Conservation (phyloP, 352 stramenopile genomes). For the Globisporangium sylvaticum region DNA sequence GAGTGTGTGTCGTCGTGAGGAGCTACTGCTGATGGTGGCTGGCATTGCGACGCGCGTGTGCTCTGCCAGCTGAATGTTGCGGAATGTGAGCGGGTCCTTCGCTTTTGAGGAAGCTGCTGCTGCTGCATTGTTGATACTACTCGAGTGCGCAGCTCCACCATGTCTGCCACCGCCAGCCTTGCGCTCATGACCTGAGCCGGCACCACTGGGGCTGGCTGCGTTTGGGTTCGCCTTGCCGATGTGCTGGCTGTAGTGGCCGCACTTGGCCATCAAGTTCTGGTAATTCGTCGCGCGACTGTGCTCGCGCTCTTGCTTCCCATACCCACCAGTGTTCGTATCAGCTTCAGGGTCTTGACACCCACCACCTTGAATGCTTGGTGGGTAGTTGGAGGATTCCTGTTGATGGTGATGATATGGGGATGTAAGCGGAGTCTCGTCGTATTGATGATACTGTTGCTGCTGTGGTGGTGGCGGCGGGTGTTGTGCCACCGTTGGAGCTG, state of each 20-base stretch:
- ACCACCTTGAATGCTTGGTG: background rate
- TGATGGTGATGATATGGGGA: background rate
- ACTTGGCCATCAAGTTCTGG: constrained; percentile 71
- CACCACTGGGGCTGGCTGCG: background rate
- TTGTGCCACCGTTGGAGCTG: background rate
- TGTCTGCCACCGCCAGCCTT: background rate
- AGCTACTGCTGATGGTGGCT: constrained; percentile 6
- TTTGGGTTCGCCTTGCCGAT: constrained; percentile 50
- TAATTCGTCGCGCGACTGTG: constrained; percentile 62
- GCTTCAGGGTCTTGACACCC: background rate
- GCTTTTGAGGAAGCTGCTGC: constrained; percentile 8
- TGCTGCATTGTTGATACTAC: background rate
- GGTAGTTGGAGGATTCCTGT: background rate
- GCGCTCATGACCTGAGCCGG: background rate
- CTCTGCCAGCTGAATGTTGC: constrained; percentile 34
- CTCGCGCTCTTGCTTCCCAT: constrained; percentile 32
- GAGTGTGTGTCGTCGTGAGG: constrained; percentile 8
- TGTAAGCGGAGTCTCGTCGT: background rate
- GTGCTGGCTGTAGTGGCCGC: constrained; percentile 68
- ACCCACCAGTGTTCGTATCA: background rate
- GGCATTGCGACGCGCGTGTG: constrained; percentile 22
- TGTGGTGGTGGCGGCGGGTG: background rate
- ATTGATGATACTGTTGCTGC: background rate
- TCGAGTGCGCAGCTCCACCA: background rate
- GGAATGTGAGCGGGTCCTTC: constrained; percentile 28